Percentiles rank a stretch among this genome's conserved stretches.
Evolutionary conservation across 2,329 filamentous ascomycete species (phyloP).

Genomic region (Parafenestella ontariensis): DNA sequence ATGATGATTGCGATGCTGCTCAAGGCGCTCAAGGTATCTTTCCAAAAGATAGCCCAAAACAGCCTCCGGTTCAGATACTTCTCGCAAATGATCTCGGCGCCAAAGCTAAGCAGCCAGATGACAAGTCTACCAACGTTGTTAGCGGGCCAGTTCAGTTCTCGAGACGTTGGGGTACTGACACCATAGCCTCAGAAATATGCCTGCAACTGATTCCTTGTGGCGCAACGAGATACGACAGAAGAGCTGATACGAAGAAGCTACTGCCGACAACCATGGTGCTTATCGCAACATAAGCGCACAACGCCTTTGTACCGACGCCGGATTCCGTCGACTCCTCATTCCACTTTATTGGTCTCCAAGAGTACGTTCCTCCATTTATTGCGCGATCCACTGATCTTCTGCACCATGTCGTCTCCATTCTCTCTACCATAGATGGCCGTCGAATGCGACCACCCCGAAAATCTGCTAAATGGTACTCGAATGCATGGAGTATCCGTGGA

Average conservation of each 20-base stretch:
- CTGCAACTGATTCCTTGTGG: conserved; percentile 20
- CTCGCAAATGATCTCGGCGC: conserved; percentile 17
- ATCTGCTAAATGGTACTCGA: conserved; percentile 16
- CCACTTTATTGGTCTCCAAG: conserved; percentile 25
- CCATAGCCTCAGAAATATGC: conserved; percentile 23
- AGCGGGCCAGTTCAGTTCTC: not conserved
- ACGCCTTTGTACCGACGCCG: not conserved
- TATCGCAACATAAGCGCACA: conserved; percentile 4
- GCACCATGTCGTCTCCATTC: conserved; percentile 17
- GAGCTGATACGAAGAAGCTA: conserved; percentile 18
- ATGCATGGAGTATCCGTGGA: conserved; percentile 21
- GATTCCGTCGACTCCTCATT: not conserved
- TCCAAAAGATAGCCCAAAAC: conserved; percentile 25
- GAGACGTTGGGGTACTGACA: conserved; percentile 12
- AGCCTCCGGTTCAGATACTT: conserved; percentile 2
- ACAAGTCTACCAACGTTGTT: conserved; percentile 11
- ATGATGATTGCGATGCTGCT: conserved; percentile 17
- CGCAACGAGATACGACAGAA: conserved; percentile 22
- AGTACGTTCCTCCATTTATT: conserved; percentile 17
- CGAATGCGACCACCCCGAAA: conserved; percentile 1
- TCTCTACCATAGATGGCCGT: conserved; percentile 13
- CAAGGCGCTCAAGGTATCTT: conserved; percentile 20
- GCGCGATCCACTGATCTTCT: conserved; percentile 13
- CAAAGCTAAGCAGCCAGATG: conserved; percentile 21
- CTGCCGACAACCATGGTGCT: conserved; percentile 10